phyloP scores from a whole-genome alignment of 2,329 filamentous ascomycete genomes.

The Nemania sp. region DNA sequence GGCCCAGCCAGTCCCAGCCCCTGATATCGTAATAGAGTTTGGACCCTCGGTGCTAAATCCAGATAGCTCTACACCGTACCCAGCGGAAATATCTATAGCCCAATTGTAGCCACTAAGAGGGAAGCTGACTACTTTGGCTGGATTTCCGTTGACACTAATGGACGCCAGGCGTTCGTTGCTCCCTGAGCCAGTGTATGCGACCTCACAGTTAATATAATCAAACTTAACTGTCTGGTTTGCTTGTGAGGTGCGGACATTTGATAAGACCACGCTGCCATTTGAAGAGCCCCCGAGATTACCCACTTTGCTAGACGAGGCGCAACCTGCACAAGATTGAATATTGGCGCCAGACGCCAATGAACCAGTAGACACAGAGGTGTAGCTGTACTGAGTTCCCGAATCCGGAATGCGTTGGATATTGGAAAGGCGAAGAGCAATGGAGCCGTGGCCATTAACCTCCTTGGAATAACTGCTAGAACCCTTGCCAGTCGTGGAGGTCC shows the following conservation, averaged over 20 bases:
- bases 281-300: constrained; percentile 30
- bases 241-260: constrained; percentile 27
- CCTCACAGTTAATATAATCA: constrained; percentile 33
- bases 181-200: constrained; percentile 21
- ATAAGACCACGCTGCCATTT: constrained; percentile 28
- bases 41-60: constrained; percentile 23
- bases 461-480: constrained; percentile 25
- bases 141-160: constrained; percentile 30
- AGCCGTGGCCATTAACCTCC: constrained; percentile 28
- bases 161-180: constrained; percentile 35
- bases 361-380: constrained; percentile 24
- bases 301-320: constrained; percentile 27
- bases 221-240: constrained; percentile 30
- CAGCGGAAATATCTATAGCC: constrained; percentile 19
- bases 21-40: constrained; percentile 32
- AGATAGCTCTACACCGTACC: constrained; percentile 27
- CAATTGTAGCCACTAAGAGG: constrained; percentile 34
- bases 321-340: constrained; percentile 24
- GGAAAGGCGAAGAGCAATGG: constrained; percentile 32
- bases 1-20: constrained; percentile 19
- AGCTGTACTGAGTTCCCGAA: constrained; percentile 14
- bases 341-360: constrained; percentile 27
- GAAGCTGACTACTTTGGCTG: constrained; percentile 29
- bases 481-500: constrained; percentile 12
- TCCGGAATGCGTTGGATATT: constrained; percentile 13